Conservation (phyloP, 495 filamentous ascomycete species). For the Lindgomyces ingoldianus region DNA sequence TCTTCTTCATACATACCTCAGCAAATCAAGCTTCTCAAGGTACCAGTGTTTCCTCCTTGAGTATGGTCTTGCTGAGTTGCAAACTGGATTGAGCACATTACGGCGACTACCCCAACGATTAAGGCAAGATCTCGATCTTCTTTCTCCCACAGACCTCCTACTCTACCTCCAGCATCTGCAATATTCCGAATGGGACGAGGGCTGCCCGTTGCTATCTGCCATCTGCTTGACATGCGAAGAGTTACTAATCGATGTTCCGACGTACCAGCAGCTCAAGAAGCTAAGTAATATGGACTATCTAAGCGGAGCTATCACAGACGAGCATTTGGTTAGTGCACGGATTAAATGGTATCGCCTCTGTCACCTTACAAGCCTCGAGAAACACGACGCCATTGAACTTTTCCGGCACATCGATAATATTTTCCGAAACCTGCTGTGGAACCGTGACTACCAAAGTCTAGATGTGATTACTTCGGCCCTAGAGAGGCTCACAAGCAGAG, state of each 20-base stretch:
- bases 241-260: constrained; percentile 55
- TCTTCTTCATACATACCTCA: constrained; percentile 60
- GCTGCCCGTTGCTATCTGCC: constrained; percentile 27
- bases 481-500: constrained; percentile 44
- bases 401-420: constrained; percentile 52
- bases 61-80: constrained; percentile 45
- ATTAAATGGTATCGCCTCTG: constrained; percentile 56
- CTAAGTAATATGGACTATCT: constrained; percentile 56
- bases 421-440: constrained; percentile 48
- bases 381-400: constrained; percentile 45
- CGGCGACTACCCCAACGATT: constrained; percentile 51
- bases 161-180: constrained; percentile 55
- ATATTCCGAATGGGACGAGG: constrained; percentile 44
- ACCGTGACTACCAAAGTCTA: constrained; percentile 49
- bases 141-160: constrained; percentile 56
- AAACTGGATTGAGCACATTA: constrained; percentile 37
- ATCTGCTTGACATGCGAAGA: constrained; percentile 43
- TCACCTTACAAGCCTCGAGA: constrained; percentile 49
- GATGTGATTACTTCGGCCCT: constrained; percentile 47
- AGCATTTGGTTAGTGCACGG: constrained; percentile 50
- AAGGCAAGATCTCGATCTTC: constrained; percentile 55
- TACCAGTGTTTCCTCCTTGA: constrained; percentile 57
- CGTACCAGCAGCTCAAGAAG: constrained; percentile 53
- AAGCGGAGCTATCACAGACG: constrained; percentile 47
- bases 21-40: constrained; percentile 52